Percentiles rank a stretch among this genome's conserved stretches.
phyloP scores from a whole-genome alignment of 257 asterid species.

The Ehretia macrophylla region DNA sequence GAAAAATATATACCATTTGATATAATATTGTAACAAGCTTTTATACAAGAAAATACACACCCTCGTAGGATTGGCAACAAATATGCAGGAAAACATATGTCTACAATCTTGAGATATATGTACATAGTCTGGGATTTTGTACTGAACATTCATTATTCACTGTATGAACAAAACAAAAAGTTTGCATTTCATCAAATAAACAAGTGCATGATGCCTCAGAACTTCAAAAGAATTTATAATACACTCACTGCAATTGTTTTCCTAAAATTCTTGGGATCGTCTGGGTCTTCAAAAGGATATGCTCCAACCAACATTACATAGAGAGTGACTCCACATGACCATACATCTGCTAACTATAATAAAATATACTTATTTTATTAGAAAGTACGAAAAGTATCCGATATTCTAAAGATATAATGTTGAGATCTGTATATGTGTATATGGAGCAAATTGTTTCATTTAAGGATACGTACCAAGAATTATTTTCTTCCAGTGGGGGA shows the following conservation, averaged over 20 bases:
- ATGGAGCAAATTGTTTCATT: too few species aligned
- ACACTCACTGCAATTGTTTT: constrained; percentile 53
- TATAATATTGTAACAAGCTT: background rate
- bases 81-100: constrained; percentile 53
- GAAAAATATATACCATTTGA: too few species aligned
- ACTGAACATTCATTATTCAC: constrained; percentile 49
- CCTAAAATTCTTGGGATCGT: constrained; percentile 61
- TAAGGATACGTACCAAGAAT: too few species aligned
- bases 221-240: too few species aligned
- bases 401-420: too few species aligned
- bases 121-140: constrained; percentile 61
- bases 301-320: constrained; percentile 81
- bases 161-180: constrained; percentile 7
- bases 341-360: constrained; percentile 60
- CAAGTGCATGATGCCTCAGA: background rate
- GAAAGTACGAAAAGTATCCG: background rate
- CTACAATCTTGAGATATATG: constrained; percentile 61
- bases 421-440: too few species aligned
- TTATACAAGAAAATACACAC: constrained; percentile 15
- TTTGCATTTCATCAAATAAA: background rate
- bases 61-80: constrained; percentile 41
- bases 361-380: background rate
- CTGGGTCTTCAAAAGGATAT: constrained; percentile 67
- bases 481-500: too few species aligned
- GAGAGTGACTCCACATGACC: constrained; percentile 75